These are phyloP conservation scores for Microbotryum intermedium DNA, from an alignment of 1,284 basidiomycete species.

Conservation along the genomic window DNA sequence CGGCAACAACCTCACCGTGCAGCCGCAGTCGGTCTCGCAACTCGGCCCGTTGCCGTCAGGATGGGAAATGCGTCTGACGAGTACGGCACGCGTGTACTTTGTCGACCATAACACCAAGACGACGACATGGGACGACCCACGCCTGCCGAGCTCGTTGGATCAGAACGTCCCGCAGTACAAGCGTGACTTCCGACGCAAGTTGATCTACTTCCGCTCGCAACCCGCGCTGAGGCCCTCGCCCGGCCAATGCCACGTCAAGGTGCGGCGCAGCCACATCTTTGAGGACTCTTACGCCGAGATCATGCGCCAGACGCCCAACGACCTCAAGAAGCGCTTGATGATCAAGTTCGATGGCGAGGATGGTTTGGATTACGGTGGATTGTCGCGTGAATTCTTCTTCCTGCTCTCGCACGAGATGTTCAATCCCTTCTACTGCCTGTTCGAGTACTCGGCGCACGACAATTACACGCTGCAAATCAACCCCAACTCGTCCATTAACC, in stretches of 20 bases:
- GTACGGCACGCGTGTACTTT: slow-evolving; percentile 87
- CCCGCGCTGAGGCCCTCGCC: slow-evolving; percentile 70
- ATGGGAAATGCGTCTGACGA: slow-evolving; percentile 95
- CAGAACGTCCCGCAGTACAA: slow-evolving; percentile 98
- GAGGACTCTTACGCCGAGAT: slow-evolving; percentile 95
- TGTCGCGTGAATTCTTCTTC: slow-evolving; percentile 99
- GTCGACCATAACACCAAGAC: slow-evolving; percentile 78
- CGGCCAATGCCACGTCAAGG: slow-evolving; percentile 95
- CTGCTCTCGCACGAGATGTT: slow-evolving; percentile 82
- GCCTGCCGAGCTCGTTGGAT: slow-evolving; percentile 71
- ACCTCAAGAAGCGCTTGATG: slow-evolving; percentile 94
- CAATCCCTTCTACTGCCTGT: slow-evolving; percentile 92
- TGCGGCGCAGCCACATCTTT: slow-evolving; percentile 83
- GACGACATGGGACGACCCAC: slow-evolving; percentile 90
- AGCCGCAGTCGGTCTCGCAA: slow-evolving; percentile 73
- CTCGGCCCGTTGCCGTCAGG: slow-evolving; percentile 91
- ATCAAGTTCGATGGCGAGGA: slow-evolving; percentile 99
- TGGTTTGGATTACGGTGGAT: slow-evolving; percentile 94
- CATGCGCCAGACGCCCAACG: slow-evolving; percentile 87
- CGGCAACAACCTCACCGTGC: slow-evolving; percentile 65
- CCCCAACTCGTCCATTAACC: slow-evolving; percentile 93
- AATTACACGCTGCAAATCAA: slow-evolving; percentile 74
- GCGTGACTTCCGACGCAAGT: slow-evolving; percentile 94
- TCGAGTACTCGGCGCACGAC: slow-evolving; percentile 98
- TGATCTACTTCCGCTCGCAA: slow-evolving; percentile 98